Base-by-base conservation (phyloP, 495 filamentous ascomycete genomes). In the Articulospora tetracladia region DNA sequence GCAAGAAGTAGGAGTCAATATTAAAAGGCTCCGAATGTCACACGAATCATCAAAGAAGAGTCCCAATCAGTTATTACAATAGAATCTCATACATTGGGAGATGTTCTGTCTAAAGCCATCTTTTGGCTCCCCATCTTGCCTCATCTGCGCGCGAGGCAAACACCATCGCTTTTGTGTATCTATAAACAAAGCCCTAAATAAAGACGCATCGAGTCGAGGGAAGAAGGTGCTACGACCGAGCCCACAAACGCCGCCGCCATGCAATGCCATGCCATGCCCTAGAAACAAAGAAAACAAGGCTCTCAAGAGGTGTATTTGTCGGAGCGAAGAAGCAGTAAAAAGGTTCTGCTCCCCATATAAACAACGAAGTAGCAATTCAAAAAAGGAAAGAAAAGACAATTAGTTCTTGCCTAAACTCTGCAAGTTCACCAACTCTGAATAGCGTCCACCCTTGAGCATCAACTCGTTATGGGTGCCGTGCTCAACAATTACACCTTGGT, bases 381-480 rank as follows among this genome's bases (percentile, higher is more conserved):
- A 7, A n/a, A n/a, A n/a, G n/a, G n/a, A n/a, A n/a, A n/a, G n/a
- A n/a, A n/a, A n/a, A n/a, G n/a, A n/a, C 11, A 7, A 15, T 44
- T 19, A 44, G 15, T 19, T 58, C 54, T 87, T 90, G 65, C 84
- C 88, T 62, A 95, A 69, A 72, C 85, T 90, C 77, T 95, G 91
- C 68, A 93, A 69, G 64, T 86, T 86, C 26, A 92, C 90, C 65
- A 93, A 72, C 70, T 93, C 90, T 48, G 74, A 86, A 69, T 94
- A 94, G 36, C 86, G 79, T 10, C 89, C 88, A 67, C 80, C 81
- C 64, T 79, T 81, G 19, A 71, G 73, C 73, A 93, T 74, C 65
- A 94, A 68, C 61, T 87, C 86, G 12, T 73, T 66, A 71, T 94
- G 90, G 4, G 81, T 89, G 27, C 90, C 90, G 49, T 79, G 74